These are phyloP conservation scores for Coleophoma eucalyptorum DNA, from an alignment of 2,329 filamentous ascomycete genomes.

Conservation along the genomic window DNA sequence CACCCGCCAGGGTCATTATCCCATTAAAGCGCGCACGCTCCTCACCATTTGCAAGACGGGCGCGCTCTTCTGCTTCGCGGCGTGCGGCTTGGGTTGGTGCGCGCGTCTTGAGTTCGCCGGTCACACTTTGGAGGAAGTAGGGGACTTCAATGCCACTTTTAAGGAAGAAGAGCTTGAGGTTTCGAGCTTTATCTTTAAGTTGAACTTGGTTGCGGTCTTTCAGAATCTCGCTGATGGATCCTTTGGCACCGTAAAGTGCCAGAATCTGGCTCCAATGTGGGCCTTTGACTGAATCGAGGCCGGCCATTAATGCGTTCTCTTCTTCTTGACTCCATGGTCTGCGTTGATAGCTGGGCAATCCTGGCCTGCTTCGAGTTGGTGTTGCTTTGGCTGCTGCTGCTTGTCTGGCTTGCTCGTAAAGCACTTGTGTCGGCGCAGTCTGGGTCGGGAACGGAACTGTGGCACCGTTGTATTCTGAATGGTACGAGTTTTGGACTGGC, in stretches of 20 bases:
- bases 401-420: constrained; percentile 53
- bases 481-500: neutral
- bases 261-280: constrained; percentile 94
- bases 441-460: constrained; percentile 28
- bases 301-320: constrained; percentile 85
- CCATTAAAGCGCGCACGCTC: constrained; percentile 57
- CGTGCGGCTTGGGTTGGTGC: constrained; percentile 71
- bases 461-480: neutral
- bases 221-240: constrained; percentile 75
- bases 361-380: constrained; percentile 43
- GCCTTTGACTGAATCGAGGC: constrained; percentile 82
- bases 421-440: constrained; percentile 45
- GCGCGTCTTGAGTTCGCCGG: constrained; percentile 82
- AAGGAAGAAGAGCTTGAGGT: constrained; percentile 85
- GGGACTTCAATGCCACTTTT: constrained; percentile 91
- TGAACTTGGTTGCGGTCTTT: constrained; percentile 90
- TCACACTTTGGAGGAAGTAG: constrained; percentile 82
- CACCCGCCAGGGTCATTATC: constrained; percentile 52
- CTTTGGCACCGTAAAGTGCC: constrained; percentile 75
- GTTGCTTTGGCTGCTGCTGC: constrained; percentile 52
- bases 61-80: constrained; percentile 64
- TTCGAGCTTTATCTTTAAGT: constrained; percentile 87
- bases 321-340: constrained; percentile 87
- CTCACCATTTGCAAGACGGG: constrained; percentile 53
- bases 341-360: constrained; percentile 50